These are phyloP conservation scores for Plenodomus biglobosus DNA, from an alignment of 2,329 filamentous ascomycete species.

Conservation along the genomic window DNA sequence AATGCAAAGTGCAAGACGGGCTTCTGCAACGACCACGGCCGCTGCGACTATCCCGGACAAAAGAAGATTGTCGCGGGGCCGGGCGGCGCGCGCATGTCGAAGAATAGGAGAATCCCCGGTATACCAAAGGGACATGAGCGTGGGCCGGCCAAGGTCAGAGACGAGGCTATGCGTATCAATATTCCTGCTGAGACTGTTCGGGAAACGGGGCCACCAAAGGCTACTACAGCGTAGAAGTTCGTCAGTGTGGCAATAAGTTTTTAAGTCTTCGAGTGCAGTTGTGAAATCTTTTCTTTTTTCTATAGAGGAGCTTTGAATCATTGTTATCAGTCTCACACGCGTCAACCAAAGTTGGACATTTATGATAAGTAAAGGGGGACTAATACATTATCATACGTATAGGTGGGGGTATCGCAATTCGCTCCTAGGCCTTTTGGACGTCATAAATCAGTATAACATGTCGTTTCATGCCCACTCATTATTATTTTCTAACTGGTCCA, in stretches of 20 bases:
- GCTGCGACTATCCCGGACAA: constrained; percentile 32
- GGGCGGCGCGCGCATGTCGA: constrained; percentile 18
- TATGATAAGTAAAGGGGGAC: no score
- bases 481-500: not conserved
- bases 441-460: not conserved
- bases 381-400: constrained; percentile 3
- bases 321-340: not conserved
- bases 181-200: constrained; percentile 25
- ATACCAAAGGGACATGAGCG: constrained; percentile 25
- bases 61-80: constrained; percentile 26
- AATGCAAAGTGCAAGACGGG: constrained; percentile 39
- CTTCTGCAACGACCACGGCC: constrained; percentile 31
- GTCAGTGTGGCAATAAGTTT: not conserved
- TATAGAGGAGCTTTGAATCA: not conserved
- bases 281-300: no score
- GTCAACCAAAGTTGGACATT: not conserved
- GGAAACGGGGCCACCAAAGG: constrained; percentile 21
- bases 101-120: constrained; percentile 18
- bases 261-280: no score
- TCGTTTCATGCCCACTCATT: not conserved
- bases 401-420: constrained; percentile 2
- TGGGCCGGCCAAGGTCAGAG: constrained; percentile 35
- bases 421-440: not conserved
- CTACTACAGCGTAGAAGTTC: not conserved
- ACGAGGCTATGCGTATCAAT: constrained; percentile 33